A percentile compares a stretch with the other conserved stretches of the same genome.
Evolutionary conservation across 2,329 filamentous ascomycete species (phyloP).

Genomic region (Fusarium nisikadoi): DNA sequence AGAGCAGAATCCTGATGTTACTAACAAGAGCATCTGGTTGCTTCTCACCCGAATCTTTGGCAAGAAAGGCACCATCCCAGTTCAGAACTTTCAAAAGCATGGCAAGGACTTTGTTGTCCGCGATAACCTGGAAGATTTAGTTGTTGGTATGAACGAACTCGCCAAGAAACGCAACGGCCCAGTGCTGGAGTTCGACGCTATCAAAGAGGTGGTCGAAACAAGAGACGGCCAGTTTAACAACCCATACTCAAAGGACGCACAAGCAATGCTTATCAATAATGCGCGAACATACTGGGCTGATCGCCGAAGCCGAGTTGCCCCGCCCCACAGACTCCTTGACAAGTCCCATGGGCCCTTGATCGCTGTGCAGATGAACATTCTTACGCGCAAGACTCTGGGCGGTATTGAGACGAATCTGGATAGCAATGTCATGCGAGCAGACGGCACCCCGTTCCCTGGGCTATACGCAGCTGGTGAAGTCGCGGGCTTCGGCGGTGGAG

Average conservation of each 20-base stretch:
- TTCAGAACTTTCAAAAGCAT: slow-evolving; percentile 68
- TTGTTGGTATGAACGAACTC: slow-evolving; percentile 68
- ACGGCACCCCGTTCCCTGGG: slow-evolving; percentile 60
- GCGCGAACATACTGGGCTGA: slow-evolving; percentile 67
- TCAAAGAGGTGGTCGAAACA: slow-evolving; percentile 61
- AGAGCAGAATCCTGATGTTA: slow-evolving; percentile 71
- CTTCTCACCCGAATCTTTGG: slow-evolving; percentile 62
- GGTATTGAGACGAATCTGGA: slow-evolving; percentile 68
- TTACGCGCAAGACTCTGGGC: slow-evolving; percentile 70
- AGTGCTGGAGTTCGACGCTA: slow-evolving; percentile 54
- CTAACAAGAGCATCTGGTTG: slow-evolving; percentile 65
- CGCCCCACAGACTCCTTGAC: slow-evolving; percentile 65
- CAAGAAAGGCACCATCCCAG: slow-evolving; percentile 62
- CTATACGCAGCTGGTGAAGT: slow-evolving; percentile 70
- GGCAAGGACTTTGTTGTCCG: slow-evolving; percentile 69
- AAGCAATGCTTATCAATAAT: slow-evolving; percentile 70
- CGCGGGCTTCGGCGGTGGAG: slow-evolving; percentile 70
- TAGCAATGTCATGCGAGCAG: slow-evolving; percentile 65
- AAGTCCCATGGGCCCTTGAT: slow-evolving; percentile 67
- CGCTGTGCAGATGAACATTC: slow-evolving; percentile 68
- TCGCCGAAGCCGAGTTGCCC: slow-evolving; percentile 60
- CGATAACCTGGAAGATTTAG: slow-evolving; percentile 65
- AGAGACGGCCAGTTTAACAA: slow-evolving; percentile 68
- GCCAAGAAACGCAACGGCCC: slow-evolving; percentile 59
- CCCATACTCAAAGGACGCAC: slow-evolving; percentile 67